Evolutionary conservation across 75 land plant species (phyloP), one percentile per base, ranked within the genome.

Genomic region (Gnetum montanum): DNA sequence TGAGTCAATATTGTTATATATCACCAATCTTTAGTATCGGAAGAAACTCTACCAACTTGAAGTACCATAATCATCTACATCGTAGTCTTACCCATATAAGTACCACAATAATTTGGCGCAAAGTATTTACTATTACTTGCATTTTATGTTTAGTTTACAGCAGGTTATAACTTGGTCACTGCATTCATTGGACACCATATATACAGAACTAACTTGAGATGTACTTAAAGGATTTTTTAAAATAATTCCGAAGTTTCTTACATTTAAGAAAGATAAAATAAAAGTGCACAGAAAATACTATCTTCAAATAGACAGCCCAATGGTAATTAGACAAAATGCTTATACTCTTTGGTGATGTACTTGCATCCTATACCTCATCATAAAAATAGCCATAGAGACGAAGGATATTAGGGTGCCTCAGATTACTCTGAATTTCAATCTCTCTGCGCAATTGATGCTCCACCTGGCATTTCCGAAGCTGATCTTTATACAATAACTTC

Each of bases 391-490:
- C 76, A 63, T 53, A 73, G 20, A 69, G 74, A 8, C 76, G 65
- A 29, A 73, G 76, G 31, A 73, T 73, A 36, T 73, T 73, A 27
- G 76, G 67, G 51, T 73, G 76, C 26, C 76, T 51, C 24, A 73
- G 66, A 34, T 73, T 73, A 41, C 74, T 70, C 43, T 73, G 76
- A 12, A 73, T 73, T 52, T 73, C 74, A 31, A 73, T 70, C 59
- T 73, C 76, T n/a, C 76, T 74, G 1, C 76, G 75, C 53, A 73
- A 23, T 23, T 70, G 74, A 41, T 70, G 74, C 47, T 70, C 76
- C 11, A 70, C 76, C n/a, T 73, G 76, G 30, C 73, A 70, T 38
- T 62, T 60, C 54, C 69, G 67, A 11, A 73, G 67, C 51, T 73
- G 74, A 47, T 31, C 62, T 48, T 73, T 73, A 52, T 54, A 73